Evolutionary conservation across 192 early-diverging fungal species (phyloP).

Genomic region (Backusella tarrabulga): DNA sequence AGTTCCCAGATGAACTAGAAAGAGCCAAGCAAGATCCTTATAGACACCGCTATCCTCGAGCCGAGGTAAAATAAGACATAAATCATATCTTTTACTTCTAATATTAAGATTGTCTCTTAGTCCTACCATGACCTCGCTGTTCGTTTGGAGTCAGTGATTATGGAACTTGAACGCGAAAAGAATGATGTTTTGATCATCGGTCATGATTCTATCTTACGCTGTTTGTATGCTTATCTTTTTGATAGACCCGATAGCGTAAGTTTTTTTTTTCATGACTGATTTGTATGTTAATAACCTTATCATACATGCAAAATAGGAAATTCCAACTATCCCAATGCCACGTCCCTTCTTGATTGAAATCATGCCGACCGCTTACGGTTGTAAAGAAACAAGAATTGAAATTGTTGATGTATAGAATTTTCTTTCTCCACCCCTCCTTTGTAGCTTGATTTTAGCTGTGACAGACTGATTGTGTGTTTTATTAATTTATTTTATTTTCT

Average conservation of each 20-base stretch:
- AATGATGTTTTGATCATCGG: constrained; percentile 80
- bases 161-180: constrained; percentile 78
- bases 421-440: neutral
- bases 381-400: constrained; percentile 50
- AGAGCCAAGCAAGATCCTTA: constrained; percentile 64
- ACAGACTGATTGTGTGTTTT: neutral
- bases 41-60: constrained; percentile 71
- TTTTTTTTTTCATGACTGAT: neutral
- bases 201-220: constrained; percentile 68
- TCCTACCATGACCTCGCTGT: constrained; percentile 80
- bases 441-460: neutral
- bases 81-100: neutral
- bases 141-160: constrained; percentile 69
- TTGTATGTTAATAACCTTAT: neutral
- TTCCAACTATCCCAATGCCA: constrained; percentile 68
- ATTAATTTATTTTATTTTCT: too few species aligned
- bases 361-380: constrained; percentile 71
- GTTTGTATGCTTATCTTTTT: constrained; percentile 75
- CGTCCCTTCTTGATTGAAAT: constrained; percentile 70
- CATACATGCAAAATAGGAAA: constrained; percentile 41
- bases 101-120: constrained; percentile 11
- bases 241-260: constrained; percentile 61
- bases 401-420: neutral
- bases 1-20: constrained; percentile 64
- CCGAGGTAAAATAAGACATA: constrained; percentile 44